These are phyloP conservation scores for Penicillium herquei DNA, from an alignment of 495 filamentous ascomycete genomes.

Conservation along the genomic window DNA sequence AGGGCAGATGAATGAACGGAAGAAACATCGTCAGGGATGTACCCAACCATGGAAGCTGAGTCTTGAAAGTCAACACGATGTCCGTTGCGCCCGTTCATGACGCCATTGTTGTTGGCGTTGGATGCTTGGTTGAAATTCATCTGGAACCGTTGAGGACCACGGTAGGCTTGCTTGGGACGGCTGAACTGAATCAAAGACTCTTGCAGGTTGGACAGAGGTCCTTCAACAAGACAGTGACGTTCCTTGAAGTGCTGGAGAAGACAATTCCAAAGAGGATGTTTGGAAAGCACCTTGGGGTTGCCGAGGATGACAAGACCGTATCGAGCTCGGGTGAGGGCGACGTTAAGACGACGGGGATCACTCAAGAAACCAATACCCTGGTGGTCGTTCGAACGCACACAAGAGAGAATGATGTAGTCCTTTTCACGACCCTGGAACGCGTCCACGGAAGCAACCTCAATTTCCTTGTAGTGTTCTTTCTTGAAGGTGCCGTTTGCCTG, in stretches of 20 bases:
- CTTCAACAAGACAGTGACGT: constrained; percentile 91
- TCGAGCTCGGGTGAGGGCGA: constrained; percentile 96
- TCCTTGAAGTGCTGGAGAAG: constrained; percentile 98
- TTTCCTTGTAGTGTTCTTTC: constrained; percentile 98
- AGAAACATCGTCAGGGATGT: constrained; percentile 96
- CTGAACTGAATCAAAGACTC: constrained; percentile 94
- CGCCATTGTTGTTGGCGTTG: constrained; percentile 47
- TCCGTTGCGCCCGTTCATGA: constrained; percentile 50
- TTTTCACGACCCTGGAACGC: constrained; percentile 99
- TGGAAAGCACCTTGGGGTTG: constrained; percentile 96
- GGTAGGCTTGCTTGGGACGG: constrained; percentile 86
- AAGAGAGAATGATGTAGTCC: constrained; percentile 97
- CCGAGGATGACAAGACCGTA: constrained; percentile 95
- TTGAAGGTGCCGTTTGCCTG: constrained; percentile 95
- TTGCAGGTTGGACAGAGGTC: constrained; percentile 93
- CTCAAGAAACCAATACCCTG: constrained; percentile 99
- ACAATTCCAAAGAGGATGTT: constrained; percentile 98
- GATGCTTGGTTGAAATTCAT: constrained; percentile 74
- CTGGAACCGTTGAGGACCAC: constrained; percentile 84
- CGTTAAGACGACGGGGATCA: constrained; percentile 96
- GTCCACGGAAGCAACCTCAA: constrained; percentile 97
- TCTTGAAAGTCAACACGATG: constrained; percentile 74
- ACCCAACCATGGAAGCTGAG: constrained; percentile 82
- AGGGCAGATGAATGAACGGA: constrained; percentile 92
- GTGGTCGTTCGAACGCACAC: constrained; percentile 97